These are phyloP conservation scores for Ilex paraguariensis DNA, from an alignment of 305 asterid species.

Conservation along the genomic window DNA sequence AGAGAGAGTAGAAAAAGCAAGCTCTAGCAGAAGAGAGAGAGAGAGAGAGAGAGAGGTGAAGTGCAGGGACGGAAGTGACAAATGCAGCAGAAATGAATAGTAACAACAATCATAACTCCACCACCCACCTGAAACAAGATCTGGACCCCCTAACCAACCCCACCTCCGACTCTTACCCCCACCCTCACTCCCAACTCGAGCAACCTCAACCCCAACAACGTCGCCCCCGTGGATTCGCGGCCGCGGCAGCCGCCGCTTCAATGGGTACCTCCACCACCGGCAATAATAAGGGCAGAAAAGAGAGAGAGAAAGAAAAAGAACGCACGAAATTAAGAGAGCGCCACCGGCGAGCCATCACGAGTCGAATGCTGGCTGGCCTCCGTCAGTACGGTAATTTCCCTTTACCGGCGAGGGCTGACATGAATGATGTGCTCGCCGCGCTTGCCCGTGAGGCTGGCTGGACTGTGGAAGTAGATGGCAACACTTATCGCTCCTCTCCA, in stretches of 20 bases:
- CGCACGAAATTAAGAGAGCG: slow-evolving; percentile 72
- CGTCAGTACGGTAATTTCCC: slow-evolving; percentile 72
- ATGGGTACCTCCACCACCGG: slow-evolving; percentile 8
- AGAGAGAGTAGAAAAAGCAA: neutral
- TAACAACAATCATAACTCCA: slow-evolving; percentile 30
- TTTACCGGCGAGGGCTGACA: slow-evolving; percentile 67
- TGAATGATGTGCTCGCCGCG: slow-evolving; percentile 76
- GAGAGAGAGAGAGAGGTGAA: neutral
- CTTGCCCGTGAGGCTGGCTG: slow-evolving; percentile 81
- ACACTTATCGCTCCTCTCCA: slow-evolving; percentile 32
- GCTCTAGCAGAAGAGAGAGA: neutral
- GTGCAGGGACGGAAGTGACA: neutral
- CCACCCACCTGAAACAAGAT: slow-evolving; percentile 25
- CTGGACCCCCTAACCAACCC: slow-evolving; percentile 30
- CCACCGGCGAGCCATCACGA: slow-evolving; percentile 70
- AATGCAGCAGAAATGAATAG: slow-evolving; percentile 5
- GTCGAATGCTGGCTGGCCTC: slow-evolving; percentile 69
- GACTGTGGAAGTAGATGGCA: slow-evolving; percentile 65
- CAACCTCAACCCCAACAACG: slow-evolving; percentile 30
- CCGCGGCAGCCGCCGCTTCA: slow-evolving; percentile 30
- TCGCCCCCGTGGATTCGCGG: slow-evolving; percentile 78
- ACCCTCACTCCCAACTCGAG: slow-evolving; percentile 14
- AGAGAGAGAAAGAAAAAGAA: slow-evolving; percentile 72
- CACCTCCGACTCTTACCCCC: slow-evolving; percentile 15
- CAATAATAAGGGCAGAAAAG: slow-evolving; percentile 43